These are phyloP conservation scores for Theobroma cacao DNA, from an alignment of 345 rosid species.

Conservation along the genomic window DNA sequence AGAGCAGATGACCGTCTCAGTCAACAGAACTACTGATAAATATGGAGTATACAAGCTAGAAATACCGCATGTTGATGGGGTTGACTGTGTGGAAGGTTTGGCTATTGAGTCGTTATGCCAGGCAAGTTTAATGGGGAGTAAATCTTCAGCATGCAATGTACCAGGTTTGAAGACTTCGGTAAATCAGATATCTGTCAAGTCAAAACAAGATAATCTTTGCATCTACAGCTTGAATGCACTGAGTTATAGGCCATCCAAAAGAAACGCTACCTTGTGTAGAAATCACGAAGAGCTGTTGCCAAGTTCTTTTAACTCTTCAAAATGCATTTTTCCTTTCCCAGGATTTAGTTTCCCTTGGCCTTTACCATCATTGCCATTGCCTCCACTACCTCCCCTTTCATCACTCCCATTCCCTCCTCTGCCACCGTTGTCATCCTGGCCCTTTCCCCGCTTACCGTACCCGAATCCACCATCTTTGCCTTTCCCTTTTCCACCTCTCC, in stretches of 20 bases:
- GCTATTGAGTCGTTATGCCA: conserved; percentile 55
- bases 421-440: conserved; percentile 29
- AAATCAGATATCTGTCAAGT: conserved; percentile 65
- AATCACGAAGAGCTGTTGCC: conserved; percentile 22
- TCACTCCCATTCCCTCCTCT: conserved; percentile 20
- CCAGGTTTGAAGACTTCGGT: conserved; percentile 54
- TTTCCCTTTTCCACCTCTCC: conserved; percentile 29
- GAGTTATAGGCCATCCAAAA: conserved; percentile 58
- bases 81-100: conserved; percentile 69
- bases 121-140: conserved; percentile 47
- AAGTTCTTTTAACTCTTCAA: conserved; percentile 43
- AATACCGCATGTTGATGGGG: conserved; percentile 73
- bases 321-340: conserved; percentile 59
- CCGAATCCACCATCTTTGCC: conserved; percentile 9
- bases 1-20: conserved; percentile 68
- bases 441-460: background rate
- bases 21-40: conserved; percentile 65
- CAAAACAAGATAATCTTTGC: conserved; percentile 74
- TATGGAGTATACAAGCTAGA: conserved; percentile 71
- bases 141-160: conserved; percentile 43
- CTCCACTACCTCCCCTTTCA: conserved; percentile 24
- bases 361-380: conserved; percentile 33
- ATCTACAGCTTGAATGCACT: conserved; percentile 78
- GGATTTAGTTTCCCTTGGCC: conserved; percentile 62
- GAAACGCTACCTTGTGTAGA: conserved; percentile 53